A percentile compares a stretch with the other conserved stretches of the same genome.
phyloP scores from a whole-genome alignment of 371 early-diverging fungal species.

The Apophysomyces variabilis region DNA sequence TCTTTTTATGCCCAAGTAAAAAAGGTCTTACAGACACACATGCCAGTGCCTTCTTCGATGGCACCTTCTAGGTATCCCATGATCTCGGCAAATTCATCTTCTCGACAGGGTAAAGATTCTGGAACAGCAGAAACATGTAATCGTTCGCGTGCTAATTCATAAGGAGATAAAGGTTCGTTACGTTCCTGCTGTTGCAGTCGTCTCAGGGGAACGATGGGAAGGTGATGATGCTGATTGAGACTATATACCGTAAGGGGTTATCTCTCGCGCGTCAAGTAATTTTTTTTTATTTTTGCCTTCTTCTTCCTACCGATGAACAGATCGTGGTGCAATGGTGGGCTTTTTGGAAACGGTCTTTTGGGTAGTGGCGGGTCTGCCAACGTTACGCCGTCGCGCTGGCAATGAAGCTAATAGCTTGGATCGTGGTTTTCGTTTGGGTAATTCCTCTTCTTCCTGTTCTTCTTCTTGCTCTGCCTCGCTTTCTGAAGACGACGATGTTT shows the following conservation, averaged over 20 bases:
- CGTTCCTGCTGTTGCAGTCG: conserved; percentile 19
- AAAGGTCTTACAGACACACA: conserved; percentile 77
- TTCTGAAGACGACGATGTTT: too few species aligned
- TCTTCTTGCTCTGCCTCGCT: background rate
- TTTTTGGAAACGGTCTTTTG: background rate
- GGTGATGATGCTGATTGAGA: conserved; percentile 8
- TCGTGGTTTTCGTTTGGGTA: background rate
- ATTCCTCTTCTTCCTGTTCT: background rate
- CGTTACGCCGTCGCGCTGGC: background rate
- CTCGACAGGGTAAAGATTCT: conserved; percentile 88
- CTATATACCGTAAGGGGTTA: background rate
- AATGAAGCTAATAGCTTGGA: background rate
- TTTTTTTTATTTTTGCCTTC: background rate
- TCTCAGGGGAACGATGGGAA: conserved; percentile 17
- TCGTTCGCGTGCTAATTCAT: conserved; percentile 72
- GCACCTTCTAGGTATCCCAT: conserved; percentile 72
- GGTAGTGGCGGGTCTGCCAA: background rate
- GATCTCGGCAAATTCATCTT: conserved; percentile 85
- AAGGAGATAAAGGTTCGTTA: conserved; percentile 34
- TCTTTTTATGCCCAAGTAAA: background rate
- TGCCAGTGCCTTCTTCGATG: conserved; percentile 77
- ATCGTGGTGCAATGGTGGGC: background rate
- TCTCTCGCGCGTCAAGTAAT: too few species aligned
- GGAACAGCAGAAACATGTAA: conserved; percentile 93
- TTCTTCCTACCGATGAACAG: background rate